These are phyloP conservation scores for Massospora cicadina DNA, from an alignment of 371 early-diverging fungal species.

Conservation along the genomic window DNA sequence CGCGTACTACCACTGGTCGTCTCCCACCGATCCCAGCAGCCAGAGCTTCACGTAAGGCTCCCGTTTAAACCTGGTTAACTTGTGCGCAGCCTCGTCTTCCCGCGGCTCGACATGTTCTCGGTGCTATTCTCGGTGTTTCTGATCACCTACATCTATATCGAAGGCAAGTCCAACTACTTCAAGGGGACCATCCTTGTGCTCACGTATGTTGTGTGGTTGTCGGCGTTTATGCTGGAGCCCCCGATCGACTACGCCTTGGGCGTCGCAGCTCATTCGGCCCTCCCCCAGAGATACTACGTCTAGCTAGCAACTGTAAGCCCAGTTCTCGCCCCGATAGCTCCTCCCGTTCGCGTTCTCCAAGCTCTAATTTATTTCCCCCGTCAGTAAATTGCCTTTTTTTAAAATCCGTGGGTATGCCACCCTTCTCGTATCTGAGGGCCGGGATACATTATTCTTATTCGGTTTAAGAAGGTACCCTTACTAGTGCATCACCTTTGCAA, in stretches of 20 bases:
- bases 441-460: no score
- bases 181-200: conserved; percentile 81
- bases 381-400: no score
- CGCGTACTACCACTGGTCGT: conserved; percentile 38
- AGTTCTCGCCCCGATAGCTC: no score
- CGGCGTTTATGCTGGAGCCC: conserved; percentile 46
- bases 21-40: conserved; percentile 15
- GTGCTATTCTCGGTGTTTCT: conserved; percentile 79
- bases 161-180: conserved; percentile 89
- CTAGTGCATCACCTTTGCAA: no score
- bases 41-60: conserved; percentile 25
- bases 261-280: background rate
- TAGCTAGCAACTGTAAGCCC: no score
- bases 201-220: conserved; percentile 63
- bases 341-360: no score
- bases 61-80: background rate
- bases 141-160: conserved; percentile 71
- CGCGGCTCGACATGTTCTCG: conserved; percentile 72
- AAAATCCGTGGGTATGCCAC: no score
- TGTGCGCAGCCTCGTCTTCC: conserved; percentile 74
- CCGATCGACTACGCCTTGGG: background rate
- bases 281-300: background rate
- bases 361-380: no score
- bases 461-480: no score
- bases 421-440: no score